Evolutionary conservation across 805 yeast genomes (phyloP), one percentile per base, ranked within the genome.

Genomic region (Vanderwaltozyma verrucispora): DNA sequence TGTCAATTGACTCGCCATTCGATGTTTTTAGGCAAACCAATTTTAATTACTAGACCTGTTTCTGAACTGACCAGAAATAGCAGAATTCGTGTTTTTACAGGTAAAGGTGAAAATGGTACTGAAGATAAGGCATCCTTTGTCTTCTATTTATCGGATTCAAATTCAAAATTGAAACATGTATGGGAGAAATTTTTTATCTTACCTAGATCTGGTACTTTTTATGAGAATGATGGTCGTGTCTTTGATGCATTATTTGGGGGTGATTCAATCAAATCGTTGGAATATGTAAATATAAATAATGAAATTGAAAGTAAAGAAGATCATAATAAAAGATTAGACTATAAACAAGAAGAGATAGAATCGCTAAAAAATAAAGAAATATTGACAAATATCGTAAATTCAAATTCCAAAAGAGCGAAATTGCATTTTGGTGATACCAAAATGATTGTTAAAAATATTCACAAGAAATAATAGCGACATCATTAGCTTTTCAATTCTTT

Each of bases 211-310:
- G 63, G 62, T 23, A 37, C 36, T 18, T 47, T 56, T 30, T 50
- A 51, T 48, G 49, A 44, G 11, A 42, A 48, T 15, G 61, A 56
- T 38, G 56, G 59, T 18, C 46, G 60, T 32, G 32, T 55, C 11
- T 44, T 58, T 16, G 57, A 52, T 29, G 53, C 52, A 17, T 43
- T 57, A 17, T 54, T 56, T 38, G 53, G 55, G 7, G 48, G 48
- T 11, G 56, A 49, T 18, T 31, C 39, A n/a, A 36, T 36, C 5
- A 26, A 28, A 27, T n/a, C 11, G 3, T 31, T 36, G 21, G 31
- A 36, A 25, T 13, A 20, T 13, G 14, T 19, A 10, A 31, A 31
- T 21, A n/a, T 20, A 4, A 10, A 5, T 16, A 10, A 21, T 11
- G 16, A 27, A n/a, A 16, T 4, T 16, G 19, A 21, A 13, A 16